Conservation (phyloP, 139 green algal species). For the Coelastrella sp. region DNA sequence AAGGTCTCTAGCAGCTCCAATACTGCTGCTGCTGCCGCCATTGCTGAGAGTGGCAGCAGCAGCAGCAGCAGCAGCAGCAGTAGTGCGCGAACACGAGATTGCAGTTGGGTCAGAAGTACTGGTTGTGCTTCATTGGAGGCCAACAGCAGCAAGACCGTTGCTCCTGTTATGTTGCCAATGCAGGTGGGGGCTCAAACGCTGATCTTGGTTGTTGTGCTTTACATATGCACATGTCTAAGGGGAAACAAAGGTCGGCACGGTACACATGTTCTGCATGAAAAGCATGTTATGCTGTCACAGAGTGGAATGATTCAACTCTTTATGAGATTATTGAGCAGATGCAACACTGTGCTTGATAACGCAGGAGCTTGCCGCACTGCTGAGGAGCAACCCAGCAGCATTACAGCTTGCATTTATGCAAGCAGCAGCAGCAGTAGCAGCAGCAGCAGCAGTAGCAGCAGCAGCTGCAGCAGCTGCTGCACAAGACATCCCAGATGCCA, state of each 20-base stretch:
- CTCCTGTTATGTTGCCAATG: neutral
- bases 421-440: slow-evolving; percentile 14
- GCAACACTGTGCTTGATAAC: neutral
- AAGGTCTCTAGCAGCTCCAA: too few relatives aligned
- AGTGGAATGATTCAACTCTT: too few relatives aligned
- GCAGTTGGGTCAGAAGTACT: neutral
- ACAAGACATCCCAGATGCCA: too few relatives aligned
- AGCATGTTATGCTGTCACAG: too few relatives aligned
- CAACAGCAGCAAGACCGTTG: neutral
- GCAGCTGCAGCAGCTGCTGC: neutral
- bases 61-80: neutral
- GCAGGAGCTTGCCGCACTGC: neutral
- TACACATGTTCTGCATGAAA: too few relatives aligned
- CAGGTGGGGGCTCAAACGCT: neutral
- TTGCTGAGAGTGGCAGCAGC: too few relatives aligned
- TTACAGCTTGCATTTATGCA: slow-evolving; percentile 18
- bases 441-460: neutral
- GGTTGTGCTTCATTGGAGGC: neutral
- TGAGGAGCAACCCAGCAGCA: neutral
- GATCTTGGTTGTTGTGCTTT: too few relatives aligned
- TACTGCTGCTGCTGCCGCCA: too few relatives aligned
- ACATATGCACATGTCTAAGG: too few relatives aligned
- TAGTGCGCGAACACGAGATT: neutral
- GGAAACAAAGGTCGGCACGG: too few relatives aligned
- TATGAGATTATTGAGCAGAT: too few relatives aligned